Evolutionary conservation across 2,329 filamentous ascomycete genomes (phyloP), one percentile per base, ranked within the genome.

Genomic region (Sporothrix schenckii): DNA sequence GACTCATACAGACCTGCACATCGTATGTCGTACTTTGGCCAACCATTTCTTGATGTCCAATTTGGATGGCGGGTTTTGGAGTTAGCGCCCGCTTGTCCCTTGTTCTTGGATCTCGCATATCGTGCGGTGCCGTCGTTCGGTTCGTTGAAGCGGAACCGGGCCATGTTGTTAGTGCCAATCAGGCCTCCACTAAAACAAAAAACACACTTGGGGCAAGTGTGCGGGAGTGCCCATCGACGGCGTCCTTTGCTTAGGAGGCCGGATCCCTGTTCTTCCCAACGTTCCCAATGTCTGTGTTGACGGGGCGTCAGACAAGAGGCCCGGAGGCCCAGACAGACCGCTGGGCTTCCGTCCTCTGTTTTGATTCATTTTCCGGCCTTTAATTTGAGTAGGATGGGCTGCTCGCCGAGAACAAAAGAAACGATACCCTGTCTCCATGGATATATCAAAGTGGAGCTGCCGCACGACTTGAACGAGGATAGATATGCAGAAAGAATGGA

Each of bases 191-290:
- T 47, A 47, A 50, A 49, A 49, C 47, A 5, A n/a, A 50, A 19
- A 50, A 50, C 49, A 21, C 49, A n/a, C 49, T n/a, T 34, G 7
- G 7, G 49, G 21, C 19, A 50, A 50, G 39, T 21, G 39, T 27
- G 39, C 58, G 58, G 58, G 58, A 47, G 58, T 21, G 39, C 41
- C 58, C 58, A 27, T 63, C 58, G 58, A 63, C 39, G 58, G 39
- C 24, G 58, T 24, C 4, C 10, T 47, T 63, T 60, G n/a, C 13
- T 34, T 41, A 10, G 34, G 21, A 24, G 24, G 34, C 34, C 24
- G 52, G 52, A 30, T 54, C 52, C n/a, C 14, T 6, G 41, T 44
- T 44, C 41, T 16, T 54, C 27, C 24, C 52, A 54, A 54, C 52
- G 21, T 24, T 53, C 11, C 41, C 1, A 44, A n/a, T 50, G 34